Evolutionary conservation across 352 stramenopile species (phyloP).

Genomic region (Phytophthora pluvialis): DNA sequence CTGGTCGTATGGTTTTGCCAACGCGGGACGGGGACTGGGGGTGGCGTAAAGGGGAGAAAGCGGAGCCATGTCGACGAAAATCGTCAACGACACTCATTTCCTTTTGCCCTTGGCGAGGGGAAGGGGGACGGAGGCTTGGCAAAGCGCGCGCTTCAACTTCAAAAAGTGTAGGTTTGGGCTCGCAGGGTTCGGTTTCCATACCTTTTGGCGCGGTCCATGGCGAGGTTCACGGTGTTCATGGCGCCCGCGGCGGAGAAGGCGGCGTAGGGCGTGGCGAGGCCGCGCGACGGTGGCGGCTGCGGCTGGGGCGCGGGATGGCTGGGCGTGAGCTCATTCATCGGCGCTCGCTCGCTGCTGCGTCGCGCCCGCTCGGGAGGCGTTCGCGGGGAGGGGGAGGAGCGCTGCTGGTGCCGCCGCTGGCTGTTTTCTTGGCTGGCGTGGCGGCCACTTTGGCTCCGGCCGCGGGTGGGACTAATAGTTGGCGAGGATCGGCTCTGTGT

Average conservation of each 20-base stretch:
- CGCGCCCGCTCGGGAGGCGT: slow-evolving; percentile 21
- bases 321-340: slow-evolving; percentile 53
- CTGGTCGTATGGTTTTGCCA: slow-evolving; percentile 27
- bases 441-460: slow-evolving; percentile 34
- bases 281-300: slow-evolving; percentile 30
- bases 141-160: slow-evolving; percentile 40
- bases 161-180: slow-evolving; percentile 17
- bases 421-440: slow-evolving; percentile 43
- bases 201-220: slow-evolving; percentile 40
- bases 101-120: slow-evolving; percentile 3
- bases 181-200: slow-evolving; percentile 17
- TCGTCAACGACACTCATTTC: neutral
- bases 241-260: slow-evolving; percentile 18
- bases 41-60: slow-evolving; percentile 14
- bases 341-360: slow-evolving; percentile 19
- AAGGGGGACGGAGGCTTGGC: slow-evolving; percentile 16
- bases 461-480: slow-evolving; percentile 51
- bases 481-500: slow-evolving; percentile 43
- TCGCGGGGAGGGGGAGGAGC: slow-evolving; percentile 11
- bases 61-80: slow-evolving; percentile 27
- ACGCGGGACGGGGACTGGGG: slow-evolving; percentile 26
- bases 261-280: slow-evolving; percentile 31
- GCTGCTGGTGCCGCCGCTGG: slow-evolving; percentile 6
- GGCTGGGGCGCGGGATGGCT: slow-evolving; percentile 29
- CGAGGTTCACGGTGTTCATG: slow-evolving; percentile 30